A percentile compares a stretch with the other conserved stretches of the same genome.
phyloP scores from a whole-genome alignment of 2,329 filamentous ascomycete genomes.

The Pseudocercospora vitis region DNA sequence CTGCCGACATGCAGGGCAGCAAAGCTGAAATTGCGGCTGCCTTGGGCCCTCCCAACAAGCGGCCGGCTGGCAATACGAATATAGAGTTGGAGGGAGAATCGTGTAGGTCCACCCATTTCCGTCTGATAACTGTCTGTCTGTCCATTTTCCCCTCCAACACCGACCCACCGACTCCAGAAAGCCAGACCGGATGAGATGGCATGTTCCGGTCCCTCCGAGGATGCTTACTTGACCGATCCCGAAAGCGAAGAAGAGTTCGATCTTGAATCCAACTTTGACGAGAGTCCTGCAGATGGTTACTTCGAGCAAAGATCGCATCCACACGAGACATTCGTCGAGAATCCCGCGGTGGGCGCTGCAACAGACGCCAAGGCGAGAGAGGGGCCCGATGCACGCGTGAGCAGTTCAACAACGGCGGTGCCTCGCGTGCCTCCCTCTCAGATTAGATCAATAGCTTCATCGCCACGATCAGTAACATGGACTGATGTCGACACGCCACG shows the following conservation, averaged over 20 bases:
- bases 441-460: conserved; percentile 18
- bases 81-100: neutral
- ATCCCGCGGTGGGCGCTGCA: conserved; percentile 17
- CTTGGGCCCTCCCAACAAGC: neutral
- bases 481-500: conserved; percentile 17
- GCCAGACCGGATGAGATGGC: conserved; percentile 10
- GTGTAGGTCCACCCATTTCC: neutral
- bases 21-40: conserved; percentile 1
- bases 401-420: conserved; percentile 10
- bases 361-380: conserved; percentile 27
- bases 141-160: neutral
- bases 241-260: conserved; percentile 17
- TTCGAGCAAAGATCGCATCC: conserved; percentile 23
- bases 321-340: conserved; percentile 24
- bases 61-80: neutral
- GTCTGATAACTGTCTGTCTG: neutral
- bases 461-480: conserved; percentile 21
- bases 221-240: conserved; percentile 21
- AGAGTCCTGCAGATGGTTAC: conserved; percentile 30
- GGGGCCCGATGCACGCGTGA: conserved; percentile 16
- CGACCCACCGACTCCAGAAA: neutral
- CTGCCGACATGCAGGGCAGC: conserved; percentile 4
- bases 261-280: conserved; percentile 19
- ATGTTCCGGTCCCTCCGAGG: conserved; percentile 7
- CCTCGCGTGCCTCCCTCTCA: conserved; percentile 19